Evolutionary conservation across 495 filamentous ascomycete species (phyloP).

Genomic region (Annulohypoxylon stygium): DNA sequence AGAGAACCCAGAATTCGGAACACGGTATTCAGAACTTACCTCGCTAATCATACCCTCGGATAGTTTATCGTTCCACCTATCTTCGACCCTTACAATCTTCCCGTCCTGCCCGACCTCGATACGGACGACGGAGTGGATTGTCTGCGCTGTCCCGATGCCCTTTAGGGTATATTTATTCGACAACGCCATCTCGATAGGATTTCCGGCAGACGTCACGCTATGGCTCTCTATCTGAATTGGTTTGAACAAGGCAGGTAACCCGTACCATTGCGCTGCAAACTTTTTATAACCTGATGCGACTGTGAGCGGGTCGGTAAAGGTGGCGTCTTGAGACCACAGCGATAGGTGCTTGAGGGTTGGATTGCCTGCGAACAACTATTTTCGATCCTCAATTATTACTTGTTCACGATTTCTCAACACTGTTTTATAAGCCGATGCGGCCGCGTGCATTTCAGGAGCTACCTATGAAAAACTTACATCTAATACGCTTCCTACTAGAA

Average conservation of each 20-base stretch:
- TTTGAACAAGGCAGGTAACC: constrained; percentile 45
- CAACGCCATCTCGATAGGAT: constrained; percentile 68
- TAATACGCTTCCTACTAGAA: constrained; percentile 67
- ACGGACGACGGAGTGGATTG: constrained; percentile 62
- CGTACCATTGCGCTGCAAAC: constrained; percentile 67
- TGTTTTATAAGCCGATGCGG: background rate
- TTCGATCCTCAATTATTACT: background rate
- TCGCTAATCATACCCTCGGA: constrained; percentile 62
- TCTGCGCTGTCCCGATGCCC: constrained; percentile 65
- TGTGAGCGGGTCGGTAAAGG: constrained; percentile 66
- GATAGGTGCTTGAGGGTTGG: constrained; percentile 67
- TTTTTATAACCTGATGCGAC: constrained; percentile 63
- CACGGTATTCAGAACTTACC: constrained; percentile 54
- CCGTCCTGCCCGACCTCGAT: constrained; percentile 59
- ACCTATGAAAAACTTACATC: constrained; percentile 55
- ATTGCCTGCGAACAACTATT: constrained; percentile 67
- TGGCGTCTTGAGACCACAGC: constrained; percentile 64
- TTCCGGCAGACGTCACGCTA: constrained; percentile 63
- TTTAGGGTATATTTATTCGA: constrained; percentile 67
- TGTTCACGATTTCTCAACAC: background rate
- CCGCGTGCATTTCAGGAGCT: background rate
- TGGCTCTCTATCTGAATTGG: constrained; percentile 61
- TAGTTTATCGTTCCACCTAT: constrained; percentile 68
- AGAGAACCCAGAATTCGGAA: too few species aligned
- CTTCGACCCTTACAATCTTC: constrained; percentile 67